Evolutionary conservation across 148 eudicot genomes (phyloP), one percentile per base, ranked within the genome.

Genomic region (Drosera capensis): DNA sequence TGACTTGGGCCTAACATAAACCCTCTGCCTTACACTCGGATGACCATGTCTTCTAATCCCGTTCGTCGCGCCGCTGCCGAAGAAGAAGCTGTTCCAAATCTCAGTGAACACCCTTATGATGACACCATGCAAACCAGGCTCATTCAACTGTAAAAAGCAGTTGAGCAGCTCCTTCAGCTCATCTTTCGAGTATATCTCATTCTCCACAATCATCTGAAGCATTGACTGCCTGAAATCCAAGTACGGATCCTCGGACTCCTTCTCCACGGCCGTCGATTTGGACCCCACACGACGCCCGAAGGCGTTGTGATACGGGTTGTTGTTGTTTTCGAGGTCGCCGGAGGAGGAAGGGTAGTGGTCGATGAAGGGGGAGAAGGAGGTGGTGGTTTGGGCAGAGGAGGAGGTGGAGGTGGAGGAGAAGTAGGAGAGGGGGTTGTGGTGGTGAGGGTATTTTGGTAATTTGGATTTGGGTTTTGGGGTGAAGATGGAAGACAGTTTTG

Each of bases 151-250:
- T 54, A 87, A 57, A 46, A 87, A 87, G 37, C 96, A 87, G 62
- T 72, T 77, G 23, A 87, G 69, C 0, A 87, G 82, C 60, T 82
- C 69, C 45, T 64, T 63, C 3, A 87, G 73, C 14, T 87, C 86
- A 15, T 77, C 80, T 46, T 72, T 74, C 0, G 75, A 40, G 56
- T 77, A 71, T 51, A 87, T 79, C 67, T 82, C 72, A 28, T 68
- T 87, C 58, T 87, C 94, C 24, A 82, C 46, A 5, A 87, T 79
- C 96, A 87, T 87, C 55, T 87, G 90, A 0, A 87, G 59, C 96
- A 87, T 87, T 0, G 94, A 82, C 17, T 68, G 73, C 52, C 82
- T 64, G 30, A 87, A 82, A 45, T 87, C 96, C 12, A 82, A 44
- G 30, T 86, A 81, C 1, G 96, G 96, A 63, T 87, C 96, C 29